Base-by-base conservation (phyloP, 2,329 filamentous ascomycete genomes). In the Sporothrix protearum region DNA sequence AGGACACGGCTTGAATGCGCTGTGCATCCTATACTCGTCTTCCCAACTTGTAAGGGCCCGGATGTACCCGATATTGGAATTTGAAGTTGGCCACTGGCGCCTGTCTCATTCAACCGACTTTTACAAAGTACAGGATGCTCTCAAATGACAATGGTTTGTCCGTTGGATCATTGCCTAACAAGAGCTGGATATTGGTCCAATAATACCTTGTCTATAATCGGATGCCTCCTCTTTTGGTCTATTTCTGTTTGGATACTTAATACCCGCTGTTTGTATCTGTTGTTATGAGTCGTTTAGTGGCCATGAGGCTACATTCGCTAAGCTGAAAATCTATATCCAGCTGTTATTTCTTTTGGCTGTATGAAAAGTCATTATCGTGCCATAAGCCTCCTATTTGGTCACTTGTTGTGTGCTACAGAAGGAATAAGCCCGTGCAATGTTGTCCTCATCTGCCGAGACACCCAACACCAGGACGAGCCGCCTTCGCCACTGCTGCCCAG, bases 171-270 rank as follows among this genome's bases (percentile, higher is more conserved):
- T 64, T 6, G 36, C 59, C 36, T 19, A 57, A 16, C 22, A 28
- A 39, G 16, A 9, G 22, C n/a, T 45, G 12, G 33, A 9, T 28
- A 8, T 45, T 45, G n/a, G 36, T 16, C 36, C 19, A 45, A 45
- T 28, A 19, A 12, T 19, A 28, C 9, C n/a, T 14, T 64, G 55
- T 30, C 36, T 28, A 8, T 8, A 22, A 45, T 45, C 22, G 59
- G 33, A 28, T 2, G 16, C 36, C 10, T 22, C 33, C 36, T 16
- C 57, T 28, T 42, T 64, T 64, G 59, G 59, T 64, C 42, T 45
- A 45, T 64, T 64, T 64, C 59, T 64, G 59, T 42, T 64, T 45
- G 59, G 59, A 64, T 64, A 45, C 22, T 64, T 45, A 64, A 64
- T 64, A 64, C 59, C 59, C 59, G 28, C 22, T 64, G 36, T 64